phyloP scores from a whole-genome alignment of 352 stramenopile species.

The Blastocystis sp. region DNA sequence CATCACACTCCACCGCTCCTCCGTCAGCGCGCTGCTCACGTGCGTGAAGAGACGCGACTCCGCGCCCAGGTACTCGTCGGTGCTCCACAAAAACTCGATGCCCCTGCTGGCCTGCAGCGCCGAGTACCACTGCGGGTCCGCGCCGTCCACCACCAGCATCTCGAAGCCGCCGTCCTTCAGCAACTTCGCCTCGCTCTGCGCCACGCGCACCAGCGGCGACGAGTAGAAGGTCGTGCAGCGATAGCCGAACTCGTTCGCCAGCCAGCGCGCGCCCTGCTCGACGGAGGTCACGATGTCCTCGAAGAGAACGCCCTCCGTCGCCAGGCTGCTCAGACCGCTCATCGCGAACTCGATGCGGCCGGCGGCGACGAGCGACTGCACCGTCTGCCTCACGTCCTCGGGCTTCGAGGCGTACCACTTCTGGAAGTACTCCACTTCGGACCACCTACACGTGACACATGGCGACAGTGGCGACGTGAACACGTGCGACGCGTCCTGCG shows the following conservation, averaged over 20 bases:
- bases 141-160: conserved; percentile 51
- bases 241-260: conserved; percentile 15
- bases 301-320: conserved; percentile 4
- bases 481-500: not conserved
- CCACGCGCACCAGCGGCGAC: not conserved
- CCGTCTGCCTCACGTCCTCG: not conserved
- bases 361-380: not conserved
- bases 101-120: not conserved
- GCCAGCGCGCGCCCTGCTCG: conserved; percentile 2
- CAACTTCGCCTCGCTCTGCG: not conserved
- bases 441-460: conserved; percentile 1
- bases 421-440: conserved; percentile 17
- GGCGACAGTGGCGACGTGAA: not conserved
- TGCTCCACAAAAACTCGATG: conserved; percentile 53
- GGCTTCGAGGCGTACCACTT: conserved; percentile 3
- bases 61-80: not conserved
- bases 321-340: not conserved
- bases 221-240: not conserved
- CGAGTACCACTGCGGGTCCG: not conserved
- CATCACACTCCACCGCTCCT: not conserved
- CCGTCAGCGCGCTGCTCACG: not conserved
- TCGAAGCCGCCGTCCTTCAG: conserved; percentile 23
- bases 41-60: conserved; percentile 55
- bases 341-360: conserved; percentile 33
- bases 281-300: conserved; percentile 2